Evolutionary conservation across 2,329 filamentous ascomycete species (phyloP).

Genomic region (Eurotiales sp.): DNA sequence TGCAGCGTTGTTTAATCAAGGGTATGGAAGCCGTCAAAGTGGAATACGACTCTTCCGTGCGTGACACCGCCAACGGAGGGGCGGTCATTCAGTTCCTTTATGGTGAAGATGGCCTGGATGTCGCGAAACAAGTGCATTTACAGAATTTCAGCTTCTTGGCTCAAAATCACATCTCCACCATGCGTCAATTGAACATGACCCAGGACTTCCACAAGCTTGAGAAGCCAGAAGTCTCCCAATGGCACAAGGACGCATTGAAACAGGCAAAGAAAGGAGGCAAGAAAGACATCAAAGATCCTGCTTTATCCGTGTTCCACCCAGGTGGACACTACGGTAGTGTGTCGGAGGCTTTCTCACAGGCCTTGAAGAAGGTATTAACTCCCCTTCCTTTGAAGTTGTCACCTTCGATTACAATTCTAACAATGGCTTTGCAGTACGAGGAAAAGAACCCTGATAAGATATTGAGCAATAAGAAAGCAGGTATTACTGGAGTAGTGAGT

Average conservation of each 20-base stretch:
- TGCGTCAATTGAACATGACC: constrained; percentile 69
- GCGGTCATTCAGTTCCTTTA: constrained; percentile 93
- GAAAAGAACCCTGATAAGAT: constrained; percentile 67
- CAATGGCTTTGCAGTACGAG: constrained; percentile 56
- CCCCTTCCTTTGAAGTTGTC: background rate
- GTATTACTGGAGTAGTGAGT: constrained; percentile 37
- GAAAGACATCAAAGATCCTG: constrained; percentile 68
- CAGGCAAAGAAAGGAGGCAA: constrained; percentile 70
- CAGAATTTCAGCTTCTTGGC: constrained; percentile 86
- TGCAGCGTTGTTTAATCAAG: constrained; percentile 96
- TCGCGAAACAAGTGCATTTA: constrained; percentile 89
- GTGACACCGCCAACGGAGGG: constrained; percentile 83
- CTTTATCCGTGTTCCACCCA: constrained; percentile 68
- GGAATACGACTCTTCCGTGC: constrained; percentile 88
- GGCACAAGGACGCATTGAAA: constrained; percentile 69
- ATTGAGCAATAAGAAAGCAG: constrained; percentile 58
- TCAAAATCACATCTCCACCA: constrained; percentile 77
- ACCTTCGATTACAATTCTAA: constrained; percentile 13
- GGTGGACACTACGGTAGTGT: constrained; percentile 77
- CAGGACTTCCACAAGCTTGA: constrained; percentile 53
- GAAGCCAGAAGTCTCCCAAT: constrained; percentile 62
- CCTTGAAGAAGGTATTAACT: constrained; percentile 55
- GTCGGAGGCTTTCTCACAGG: constrained; percentile 77
- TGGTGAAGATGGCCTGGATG: constrained; percentile 91
- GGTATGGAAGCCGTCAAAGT: constrained; percentile 94